phyloP scores from a whole-genome alignment of 192 early-diverging fungal genomes.

The Pilaira anomala region DNA sequence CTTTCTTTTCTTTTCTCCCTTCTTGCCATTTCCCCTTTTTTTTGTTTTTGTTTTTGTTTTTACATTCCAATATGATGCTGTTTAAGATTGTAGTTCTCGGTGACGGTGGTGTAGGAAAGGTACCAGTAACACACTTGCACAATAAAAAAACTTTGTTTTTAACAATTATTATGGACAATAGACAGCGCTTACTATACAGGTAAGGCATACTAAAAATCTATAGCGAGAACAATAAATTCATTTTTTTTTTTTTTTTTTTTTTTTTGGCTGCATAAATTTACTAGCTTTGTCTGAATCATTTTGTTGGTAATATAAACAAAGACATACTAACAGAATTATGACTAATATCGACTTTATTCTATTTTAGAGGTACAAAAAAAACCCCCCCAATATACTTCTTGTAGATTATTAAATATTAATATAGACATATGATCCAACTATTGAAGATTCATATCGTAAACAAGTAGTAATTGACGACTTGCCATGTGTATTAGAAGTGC shows the following conservation, averaged over 20 bases:
- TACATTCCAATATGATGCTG: slow-evolving; percentile 68
- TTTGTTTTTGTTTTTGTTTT: no score
- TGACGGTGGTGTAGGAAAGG: slow-evolving; percentile 77
- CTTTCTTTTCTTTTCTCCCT: no score
- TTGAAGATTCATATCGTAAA: slow-evolving; percentile 96
- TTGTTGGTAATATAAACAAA: slow-evolving; percentile 35
- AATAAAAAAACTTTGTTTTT: background rate
- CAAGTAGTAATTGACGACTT: slow-evolving; percentile 96
- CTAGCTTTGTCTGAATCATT: slow-evolving; percentile 42
- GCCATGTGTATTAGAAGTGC: slow-evolving; percentile 93
- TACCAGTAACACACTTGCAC: background rate
- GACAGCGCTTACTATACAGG: slow-evolving; percentile 43
- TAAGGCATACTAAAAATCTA: slow-evolving; percentile 1
- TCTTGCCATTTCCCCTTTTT: no score
- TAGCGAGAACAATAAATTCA: background rate
- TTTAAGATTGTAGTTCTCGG: slow-evolving; percentile 95
- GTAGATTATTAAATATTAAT: background rate
- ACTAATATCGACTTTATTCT: background rate
- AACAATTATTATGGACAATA: background rate
- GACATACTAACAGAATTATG: background rate
- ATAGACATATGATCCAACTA: slow-evolving; percentile 95
- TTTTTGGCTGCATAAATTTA: background rate
- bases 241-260: slow-evolving; percentile 14
- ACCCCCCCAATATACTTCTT: background rate
- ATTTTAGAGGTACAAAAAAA: slow-evolving; percentile 20